These are phyloP conservation scores for Xanthoparmelia taractica DNA, from an alignment of 495 filamentous ascomycete genomes.

Conservation along the genomic window DNA sequence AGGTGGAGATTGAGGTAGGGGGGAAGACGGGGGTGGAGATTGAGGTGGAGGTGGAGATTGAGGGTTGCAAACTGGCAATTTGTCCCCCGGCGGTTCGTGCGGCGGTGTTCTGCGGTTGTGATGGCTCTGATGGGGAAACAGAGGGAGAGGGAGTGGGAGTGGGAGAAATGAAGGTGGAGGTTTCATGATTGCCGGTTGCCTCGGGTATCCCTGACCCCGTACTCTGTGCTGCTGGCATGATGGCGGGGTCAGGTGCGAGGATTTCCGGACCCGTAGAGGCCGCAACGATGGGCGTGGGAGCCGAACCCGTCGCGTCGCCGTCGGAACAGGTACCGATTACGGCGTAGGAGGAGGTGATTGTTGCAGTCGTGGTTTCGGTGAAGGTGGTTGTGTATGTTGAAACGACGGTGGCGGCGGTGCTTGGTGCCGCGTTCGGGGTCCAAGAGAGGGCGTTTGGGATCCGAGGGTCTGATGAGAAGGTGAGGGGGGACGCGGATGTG, in stretches of 20 bases:
- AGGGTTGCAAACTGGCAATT: too few species aligned
- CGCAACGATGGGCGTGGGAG: neutral
- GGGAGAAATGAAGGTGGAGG: too few species aligned
- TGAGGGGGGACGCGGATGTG: neutral
- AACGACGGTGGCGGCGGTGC: neutral
- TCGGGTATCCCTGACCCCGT: neutral
- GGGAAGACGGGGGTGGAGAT: neutral
- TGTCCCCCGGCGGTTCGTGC: neutral
- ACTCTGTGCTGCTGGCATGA: neutral
- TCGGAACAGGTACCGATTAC: neutral
- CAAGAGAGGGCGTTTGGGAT: neutral
- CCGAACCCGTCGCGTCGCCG: neutral
- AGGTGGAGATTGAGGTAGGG: neutral
- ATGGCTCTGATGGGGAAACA: neutral
- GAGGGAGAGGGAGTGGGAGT: too few species aligned
- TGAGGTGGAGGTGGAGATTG: neutral
- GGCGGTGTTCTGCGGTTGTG: neutral
- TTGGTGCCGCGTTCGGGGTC: neutral
- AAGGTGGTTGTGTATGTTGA: neutral
- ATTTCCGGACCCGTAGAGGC: neutral
- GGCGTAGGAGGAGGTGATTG: neutral
- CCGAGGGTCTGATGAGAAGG: neutral
- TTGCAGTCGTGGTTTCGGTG: slow-evolving; percentile 1
- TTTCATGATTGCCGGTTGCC: neutral
- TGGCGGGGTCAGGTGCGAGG: neutral